Evolutionary conservation across 345 rosid species (phyloP).

Genomic region (Dimocarpus longan): DNA sequence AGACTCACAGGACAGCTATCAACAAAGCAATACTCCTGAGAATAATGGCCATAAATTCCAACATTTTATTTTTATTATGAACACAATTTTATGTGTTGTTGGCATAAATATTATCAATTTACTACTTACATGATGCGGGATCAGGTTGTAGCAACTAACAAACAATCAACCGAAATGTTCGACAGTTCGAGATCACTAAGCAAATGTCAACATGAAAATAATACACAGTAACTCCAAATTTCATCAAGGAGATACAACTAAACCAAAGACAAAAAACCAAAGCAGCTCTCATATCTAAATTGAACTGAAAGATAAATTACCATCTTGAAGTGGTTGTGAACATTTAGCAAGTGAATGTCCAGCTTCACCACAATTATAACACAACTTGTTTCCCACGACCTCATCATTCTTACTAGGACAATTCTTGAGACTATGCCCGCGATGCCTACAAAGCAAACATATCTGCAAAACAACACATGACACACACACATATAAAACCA

Average conservation of each 20-base stretch:
- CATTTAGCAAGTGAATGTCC: constrained; percentile 87
- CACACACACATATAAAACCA: constrained; percentile 3
- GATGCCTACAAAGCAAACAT: constrained; percentile 76
- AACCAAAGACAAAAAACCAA: not conserved
- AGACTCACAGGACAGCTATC: not conserved
- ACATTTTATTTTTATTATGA: not conserved
- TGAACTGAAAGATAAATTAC: constrained; percentile 34
- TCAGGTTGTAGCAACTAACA: constrained; percentile 4
- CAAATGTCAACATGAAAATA: not conserved
- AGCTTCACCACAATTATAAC: constrained; percentile 84
- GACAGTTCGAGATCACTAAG: not conserved
- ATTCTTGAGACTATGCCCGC: constrained; percentile 88
- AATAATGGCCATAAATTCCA: not conserved
- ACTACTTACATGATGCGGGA: not conserved
- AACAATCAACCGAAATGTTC: constrained; percentile 2
- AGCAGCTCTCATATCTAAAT: not conserved
- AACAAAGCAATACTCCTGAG: not conserved
- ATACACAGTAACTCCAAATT: not conserved
- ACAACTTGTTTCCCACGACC: constrained; percentile 54
- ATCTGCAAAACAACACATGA: constrained; percentile 48
- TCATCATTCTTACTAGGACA: constrained; percentile 72
- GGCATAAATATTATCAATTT: not conserved
- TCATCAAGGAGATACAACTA: not conserved
- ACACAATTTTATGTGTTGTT: not conserved
- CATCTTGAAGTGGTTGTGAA: constrained; percentile 73